Conservation (phyloP, 2,329 filamentous ascomycete genomes). For the Anisogramma anomala region DNA sequence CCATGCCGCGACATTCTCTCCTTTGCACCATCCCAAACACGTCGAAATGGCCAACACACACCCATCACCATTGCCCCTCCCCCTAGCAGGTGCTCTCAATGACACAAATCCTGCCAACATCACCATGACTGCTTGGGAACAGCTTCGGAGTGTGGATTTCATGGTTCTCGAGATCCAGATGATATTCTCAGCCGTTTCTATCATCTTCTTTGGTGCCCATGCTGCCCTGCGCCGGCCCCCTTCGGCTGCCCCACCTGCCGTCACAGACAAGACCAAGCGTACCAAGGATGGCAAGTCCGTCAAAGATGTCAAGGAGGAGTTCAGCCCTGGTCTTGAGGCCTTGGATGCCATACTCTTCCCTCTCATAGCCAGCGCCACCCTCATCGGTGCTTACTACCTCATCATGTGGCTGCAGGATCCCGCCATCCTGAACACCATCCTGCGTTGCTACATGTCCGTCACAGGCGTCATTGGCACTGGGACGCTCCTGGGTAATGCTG, state of each 20-base stretch:
- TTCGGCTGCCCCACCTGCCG: conserved; percentile 53
- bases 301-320: conserved; percentile 40
- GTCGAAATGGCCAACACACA: background rate
- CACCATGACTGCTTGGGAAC: conserved; percentile 4
- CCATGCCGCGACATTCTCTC: too few relatives aligned
- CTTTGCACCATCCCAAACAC: too few relatives aligned
- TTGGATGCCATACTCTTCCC: conserved; percentile 80
- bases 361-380: conserved; percentile 58
- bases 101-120: conserved; percentile 1
- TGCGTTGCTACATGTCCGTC: conserved; percentile 72
- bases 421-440: conserved; percentile 65
- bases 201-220: conserved; percentile 76
- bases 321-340: conserved; percentile 52
- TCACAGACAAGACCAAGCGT: conserved; percentile 26
- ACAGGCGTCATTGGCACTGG: conserved; percentile 69
- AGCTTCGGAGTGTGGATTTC: conserved; percentile 22
- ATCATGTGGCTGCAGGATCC: conserved; percentile 84
- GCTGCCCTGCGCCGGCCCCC: conserved; percentile 74
- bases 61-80: background rate
- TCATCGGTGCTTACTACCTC: conserved; percentile 69
- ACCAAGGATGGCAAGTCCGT: conserved; percentile 20
- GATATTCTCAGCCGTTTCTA: conserved; percentile 58
- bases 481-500: conserved; percentile 59
- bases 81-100: conserved; percentile 1
- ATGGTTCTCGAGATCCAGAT: conserved; percentile 37